Base-by-base conservation (phyloP, 805 yeast species). In the Torulaspora maleeae region DNA sequence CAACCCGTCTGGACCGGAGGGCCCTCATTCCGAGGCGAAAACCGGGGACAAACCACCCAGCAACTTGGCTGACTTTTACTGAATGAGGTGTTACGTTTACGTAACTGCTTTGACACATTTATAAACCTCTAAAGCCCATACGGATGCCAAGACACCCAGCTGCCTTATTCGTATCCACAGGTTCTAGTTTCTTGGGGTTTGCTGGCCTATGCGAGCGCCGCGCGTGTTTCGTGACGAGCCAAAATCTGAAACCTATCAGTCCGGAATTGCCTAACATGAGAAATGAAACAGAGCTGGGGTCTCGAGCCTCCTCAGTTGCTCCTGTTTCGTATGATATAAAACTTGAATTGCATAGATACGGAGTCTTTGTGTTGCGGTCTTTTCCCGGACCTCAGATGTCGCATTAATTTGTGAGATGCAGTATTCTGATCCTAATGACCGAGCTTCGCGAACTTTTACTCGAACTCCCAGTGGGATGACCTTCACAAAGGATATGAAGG, bases 401-500 rank as follows among this genome's bases (percentile, higher is more conserved):
- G 27, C 22, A 13, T 38, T 47, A 43, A 17, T 27, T 22, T 25
- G 41, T 17, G 30, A 12, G 6, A 20, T 32, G 15, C 13, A 28
- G 20, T 38, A 41, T n/a, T 38, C 44, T 13, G 38, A 45, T 27
- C 38, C 69, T 8, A 78, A 71, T 50, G 76, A 75, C 49, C 61
- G 70, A 2, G 66, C 71, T 3, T 68, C 74, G 1, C 70, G 70
- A 37, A 69, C 67, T 43, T 72, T 79, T 51, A 68, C 68, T 48
- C 70, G 76, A 48, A 75, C 83, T 0, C 76, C 82, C 0, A 65
- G 63, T 22, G 86, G 84, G 0, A 65, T 71, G 19, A 69, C 82
- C 22, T 76, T 71, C 54, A 67, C 76, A 3, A 72, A 74, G 36
- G 89, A 85, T 54, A 53, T 85, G 36, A 78, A 78, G 50, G 78